phyloP scores from a whole-genome alignment of 2,329 filamentous ascomycete species.

The Fusarium torreyae region DNA sequence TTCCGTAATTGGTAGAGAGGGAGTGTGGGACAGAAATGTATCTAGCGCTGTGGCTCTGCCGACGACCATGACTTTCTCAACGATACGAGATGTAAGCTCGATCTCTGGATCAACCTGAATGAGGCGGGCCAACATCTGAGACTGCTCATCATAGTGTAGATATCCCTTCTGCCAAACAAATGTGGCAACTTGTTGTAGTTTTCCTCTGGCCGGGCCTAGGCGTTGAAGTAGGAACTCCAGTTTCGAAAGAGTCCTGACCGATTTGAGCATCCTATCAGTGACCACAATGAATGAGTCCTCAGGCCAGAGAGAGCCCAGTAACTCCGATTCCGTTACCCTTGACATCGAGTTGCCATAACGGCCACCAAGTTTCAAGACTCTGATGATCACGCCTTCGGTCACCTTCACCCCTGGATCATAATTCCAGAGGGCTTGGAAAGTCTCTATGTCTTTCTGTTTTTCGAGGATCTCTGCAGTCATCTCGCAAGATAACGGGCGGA shows the following conservation, averaged over 20 bases:
- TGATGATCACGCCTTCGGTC: background rate
- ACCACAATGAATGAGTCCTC: background rate
- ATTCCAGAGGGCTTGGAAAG: background rate
- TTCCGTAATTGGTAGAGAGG: background rate
- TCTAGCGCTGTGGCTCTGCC: background rate
- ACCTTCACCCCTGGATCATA: background rate
- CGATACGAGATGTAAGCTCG: background rate
- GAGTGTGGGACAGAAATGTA: background rate
- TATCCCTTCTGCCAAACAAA: background rate
- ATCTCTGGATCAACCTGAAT: background rate
- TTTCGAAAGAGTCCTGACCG: background rate
- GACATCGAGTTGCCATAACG: background rate
- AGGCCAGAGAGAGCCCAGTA: slow-evolving; percentile 2
- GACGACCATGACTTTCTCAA: background rate
- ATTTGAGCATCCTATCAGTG: slow-evolving; percentile 3
- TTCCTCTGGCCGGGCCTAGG: background rate
- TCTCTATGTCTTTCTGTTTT: background rate
- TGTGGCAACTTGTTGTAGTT: background rate
- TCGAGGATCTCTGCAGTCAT: slow-evolving; percentile 1
- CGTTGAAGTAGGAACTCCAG: background rate
- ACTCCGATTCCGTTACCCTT: background rate
- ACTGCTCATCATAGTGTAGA: background rate
- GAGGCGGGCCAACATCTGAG: background rate
- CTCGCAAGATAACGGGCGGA: background rate
- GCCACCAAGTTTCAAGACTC: background rate